phyloP scores from a whole-genome alignment of 441 rosid species.

The Gossypium lobatum region DNA sequence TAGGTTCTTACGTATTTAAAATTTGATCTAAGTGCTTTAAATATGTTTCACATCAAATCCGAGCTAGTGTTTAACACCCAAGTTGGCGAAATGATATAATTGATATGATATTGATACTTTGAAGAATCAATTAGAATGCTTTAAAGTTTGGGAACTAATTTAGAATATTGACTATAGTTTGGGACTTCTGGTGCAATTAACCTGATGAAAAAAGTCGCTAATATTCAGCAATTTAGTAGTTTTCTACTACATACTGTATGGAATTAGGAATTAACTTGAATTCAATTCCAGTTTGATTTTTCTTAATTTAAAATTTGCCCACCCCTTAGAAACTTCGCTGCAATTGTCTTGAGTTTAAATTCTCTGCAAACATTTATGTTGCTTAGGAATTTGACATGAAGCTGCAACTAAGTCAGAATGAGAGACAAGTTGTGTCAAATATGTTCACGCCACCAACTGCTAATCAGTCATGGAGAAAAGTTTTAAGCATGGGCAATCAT shows the following conservation, averaged over 20 bases:
- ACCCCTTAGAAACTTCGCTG: neutral
- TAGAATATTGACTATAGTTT: no score
- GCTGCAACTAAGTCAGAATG: constrained; percentile 45
- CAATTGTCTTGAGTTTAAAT: neutral
- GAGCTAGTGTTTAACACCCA: no score
- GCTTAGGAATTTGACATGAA: constrained; percentile 59
- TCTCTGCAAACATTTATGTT: neutral
- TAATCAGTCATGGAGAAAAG: constrained; percentile 94
- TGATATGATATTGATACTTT: no score
- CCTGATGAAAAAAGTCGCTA: neutral
- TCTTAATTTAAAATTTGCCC: neutral
- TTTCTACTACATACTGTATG: neutral
- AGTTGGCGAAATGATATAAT: no score
- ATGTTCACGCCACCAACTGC: constrained; percentile 70
- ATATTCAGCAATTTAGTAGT: neutral
- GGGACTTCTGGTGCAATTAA: no score
- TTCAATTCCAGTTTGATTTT: neutral
- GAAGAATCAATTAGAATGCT: no score
- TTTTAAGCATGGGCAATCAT: constrained; percentile 95
- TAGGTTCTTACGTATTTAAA: no score
- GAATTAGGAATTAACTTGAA: neutral
- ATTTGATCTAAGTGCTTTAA: no score
- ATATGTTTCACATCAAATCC: no score
- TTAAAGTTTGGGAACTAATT: no score
- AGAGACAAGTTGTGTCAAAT: constrained; percentile 57